Base-by-base conservation (phyloP, 495 filamentous ascomycete genomes). In the Hypoxylon rickii region DNA sequence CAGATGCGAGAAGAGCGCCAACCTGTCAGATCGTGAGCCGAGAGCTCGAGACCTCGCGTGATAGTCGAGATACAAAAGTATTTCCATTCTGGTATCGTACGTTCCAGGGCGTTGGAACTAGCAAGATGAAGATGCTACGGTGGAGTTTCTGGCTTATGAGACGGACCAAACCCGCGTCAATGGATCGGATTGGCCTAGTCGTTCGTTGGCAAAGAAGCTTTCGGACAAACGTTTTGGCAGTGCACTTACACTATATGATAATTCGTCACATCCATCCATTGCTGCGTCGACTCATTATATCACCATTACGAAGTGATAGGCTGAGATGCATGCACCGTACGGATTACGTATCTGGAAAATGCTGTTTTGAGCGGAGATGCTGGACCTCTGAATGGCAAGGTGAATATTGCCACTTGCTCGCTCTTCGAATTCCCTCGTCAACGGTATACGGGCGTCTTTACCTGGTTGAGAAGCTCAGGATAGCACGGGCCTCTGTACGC, bases 401-500 rank as follows among this genome's bases (percentile, higher is more conserved):
- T 34, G 33, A 50, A 41, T 10, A 36, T 57, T 46, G 58, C 58
- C 51, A 61, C 58, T 43, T 31, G 37, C 41, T 42, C 24, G 19
- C 21, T 42, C 22, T 51, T 32, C 31, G 40, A 56, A 48, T 52
- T 63, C 59, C 37, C 52, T 63, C 53, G 58, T 63, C 50, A 48
- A n/a, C n/a, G n/a, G n/a, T n/a, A n/a, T n/a, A n/a, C n/a, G 53
- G 53, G 53, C 21, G 44, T 45, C 54, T 46, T 22, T 63, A 21
- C 53, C 49, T 53, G 22, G 59, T 54, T 63, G 26, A 63, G 59
- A 47, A 57, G 40, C 51, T 50, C 17, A n/a, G 44, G 32, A 54
- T 58, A 54, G 48, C 59, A 63, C 59, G 59, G 59, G 48, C 59
- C 59, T 48, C 22, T 49, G 34, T 55, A 55, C 42, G 50, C n/a